phyloP scores from a whole-genome alignment of 2,329 filamentous ascomycete species.

The Rhytidhysteron rufulum region DNA sequence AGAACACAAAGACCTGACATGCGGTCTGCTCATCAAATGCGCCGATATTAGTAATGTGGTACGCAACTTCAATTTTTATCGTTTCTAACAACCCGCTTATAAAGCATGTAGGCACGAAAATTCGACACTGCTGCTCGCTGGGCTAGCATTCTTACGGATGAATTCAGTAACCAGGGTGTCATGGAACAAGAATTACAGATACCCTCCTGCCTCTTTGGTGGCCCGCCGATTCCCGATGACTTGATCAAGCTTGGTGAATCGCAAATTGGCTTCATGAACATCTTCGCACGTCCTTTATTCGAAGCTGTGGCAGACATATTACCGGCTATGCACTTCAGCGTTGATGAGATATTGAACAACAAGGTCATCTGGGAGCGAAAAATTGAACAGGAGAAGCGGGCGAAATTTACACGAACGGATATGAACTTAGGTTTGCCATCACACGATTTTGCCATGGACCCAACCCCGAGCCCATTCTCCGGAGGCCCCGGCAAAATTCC shows the following conservation, averaged over 20 bases:
- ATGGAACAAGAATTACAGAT: conserved; percentile 91
- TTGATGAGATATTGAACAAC: conserved; percentile 77
- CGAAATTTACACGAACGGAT: conserved; percentile 33
- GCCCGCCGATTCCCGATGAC: conserved; percentile 77
- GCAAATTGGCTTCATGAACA: conserved; percentile 93
- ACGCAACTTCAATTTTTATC: conserved; percentile 50
- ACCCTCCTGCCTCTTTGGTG: conserved; percentile 77
- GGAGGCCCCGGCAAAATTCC: conserved; percentile 16
- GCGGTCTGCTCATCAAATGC: conserved; percentile 92
- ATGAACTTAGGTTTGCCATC: conserved; percentile 18
- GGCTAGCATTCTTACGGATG: conserved; percentile 91
- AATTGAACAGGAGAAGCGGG: conserved; percentile 61
- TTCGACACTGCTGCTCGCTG: conserved; percentile 80
- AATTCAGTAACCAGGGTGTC: conserved; percentile 86
- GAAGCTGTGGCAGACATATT: conserved; percentile 81
- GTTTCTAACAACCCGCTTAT: conserved; percentile 13
- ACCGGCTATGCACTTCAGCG: conserved; percentile 77
- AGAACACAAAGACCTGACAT: conserved; percentile 75
- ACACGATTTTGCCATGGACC: conserved; percentile 20
- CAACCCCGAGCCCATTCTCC: conserved; percentile 32
- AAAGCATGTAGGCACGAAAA: conserved; percentile 65
- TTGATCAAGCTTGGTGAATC: conserved; percentile 77
- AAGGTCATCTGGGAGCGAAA: conserved; percentile 68
- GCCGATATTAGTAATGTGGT: conserved; percentile 98
- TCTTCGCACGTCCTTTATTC: conserved; percentile 91